A percentile compares a stretch with the other conserved stretches of the same genome.
phyloP scores from a whole-genome alignment of 2,329 filamentous ascomycete species.

The Cytospora schulzeri region DNA sequence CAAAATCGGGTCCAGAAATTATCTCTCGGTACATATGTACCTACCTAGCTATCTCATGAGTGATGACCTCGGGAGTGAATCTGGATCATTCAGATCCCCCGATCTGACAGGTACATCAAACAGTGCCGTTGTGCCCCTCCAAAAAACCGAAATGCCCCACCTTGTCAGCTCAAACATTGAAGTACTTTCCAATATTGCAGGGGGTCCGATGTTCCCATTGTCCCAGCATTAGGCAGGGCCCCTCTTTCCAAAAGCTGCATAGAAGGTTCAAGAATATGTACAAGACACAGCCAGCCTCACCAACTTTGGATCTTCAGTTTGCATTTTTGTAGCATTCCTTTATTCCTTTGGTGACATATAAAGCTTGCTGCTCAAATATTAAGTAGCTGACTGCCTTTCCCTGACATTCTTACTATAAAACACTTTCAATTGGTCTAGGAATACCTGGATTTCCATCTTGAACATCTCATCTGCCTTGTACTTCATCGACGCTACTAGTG shows the following conservation, averaged over 20 bases:
- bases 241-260: constrained; percentile 24
- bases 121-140: background rate
- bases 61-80: too few species aligned
- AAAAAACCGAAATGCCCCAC: constrained; percentile 11
- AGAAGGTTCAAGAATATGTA: constrained; percentile 25
- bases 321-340: constrained; percentile 24
- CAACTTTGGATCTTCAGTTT: constrained; percentile 29
- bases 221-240: constrained; percentile 6
- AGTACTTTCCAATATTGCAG: constrained; percentile 12
- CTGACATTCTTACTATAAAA: background rate
- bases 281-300: constrained; percentile 10
- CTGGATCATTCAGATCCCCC: background rate
- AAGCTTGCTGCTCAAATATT: constrained; percentile 3
- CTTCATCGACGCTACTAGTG: too few species aligned
- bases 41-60: too few species aligned
- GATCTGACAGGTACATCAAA: background rate
- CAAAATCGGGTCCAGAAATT: background rate
- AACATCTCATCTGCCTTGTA: background rate
- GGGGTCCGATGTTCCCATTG: too few species aligned
- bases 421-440: background rate
- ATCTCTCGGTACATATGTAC: too few species aligned
- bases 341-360: background rate
- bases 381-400: background rate
- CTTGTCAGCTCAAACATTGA: background rate
- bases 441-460: background rate